These are phyloP conservation scores for Blastomyces silverae DNA, from an alignment of 2,329 filamentous ascomycete genomes.

Conservation along the genomic window DNA sequence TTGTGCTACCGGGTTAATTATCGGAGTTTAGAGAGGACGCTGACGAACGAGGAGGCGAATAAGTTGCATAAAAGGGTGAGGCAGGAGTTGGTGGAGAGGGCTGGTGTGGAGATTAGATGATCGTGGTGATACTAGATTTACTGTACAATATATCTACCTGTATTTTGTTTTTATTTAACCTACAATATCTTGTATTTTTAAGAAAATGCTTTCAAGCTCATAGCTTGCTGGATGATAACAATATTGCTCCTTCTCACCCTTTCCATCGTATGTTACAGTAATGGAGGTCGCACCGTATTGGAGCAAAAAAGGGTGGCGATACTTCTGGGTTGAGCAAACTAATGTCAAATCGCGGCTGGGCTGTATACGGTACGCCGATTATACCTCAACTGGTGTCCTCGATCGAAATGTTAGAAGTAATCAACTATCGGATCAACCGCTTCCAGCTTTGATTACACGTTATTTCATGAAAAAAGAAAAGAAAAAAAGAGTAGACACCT, in stretches of 20 bases:
- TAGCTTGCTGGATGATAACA: not conserved
- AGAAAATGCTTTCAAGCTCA: not conserved
- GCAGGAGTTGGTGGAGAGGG: constrained; percentile 56
- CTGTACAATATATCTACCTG: not conserved
- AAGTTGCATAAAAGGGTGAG: constrained; percentile 64
- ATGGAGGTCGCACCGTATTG: not conserved
- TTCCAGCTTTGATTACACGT: not conserved
- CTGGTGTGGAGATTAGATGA: constrained; percentile 73
- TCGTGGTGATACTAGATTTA: not conserved
- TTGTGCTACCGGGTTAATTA: constrained; percentile 92
- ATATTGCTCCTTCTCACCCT: not conserved
- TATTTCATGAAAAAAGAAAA: not conserved
- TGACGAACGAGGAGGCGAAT: constrained; percentile 78
- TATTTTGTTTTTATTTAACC: not conserved
- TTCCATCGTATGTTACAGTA: not conserved
- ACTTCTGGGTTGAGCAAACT: no score
- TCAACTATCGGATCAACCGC: no score
- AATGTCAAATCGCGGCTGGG: no score
- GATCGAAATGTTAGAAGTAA: no score
- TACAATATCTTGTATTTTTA: constrained; percentile 3
- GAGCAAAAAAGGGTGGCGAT: not conserved
- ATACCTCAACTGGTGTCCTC: no score
- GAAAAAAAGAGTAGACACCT: not conserved
- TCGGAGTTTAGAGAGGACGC: constrained; percentile 79
- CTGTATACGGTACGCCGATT: no score